Evolutionary conservation across 208 protist genomes (phyloP).

Genomic region (Zelonia costaricensis): DNA sequence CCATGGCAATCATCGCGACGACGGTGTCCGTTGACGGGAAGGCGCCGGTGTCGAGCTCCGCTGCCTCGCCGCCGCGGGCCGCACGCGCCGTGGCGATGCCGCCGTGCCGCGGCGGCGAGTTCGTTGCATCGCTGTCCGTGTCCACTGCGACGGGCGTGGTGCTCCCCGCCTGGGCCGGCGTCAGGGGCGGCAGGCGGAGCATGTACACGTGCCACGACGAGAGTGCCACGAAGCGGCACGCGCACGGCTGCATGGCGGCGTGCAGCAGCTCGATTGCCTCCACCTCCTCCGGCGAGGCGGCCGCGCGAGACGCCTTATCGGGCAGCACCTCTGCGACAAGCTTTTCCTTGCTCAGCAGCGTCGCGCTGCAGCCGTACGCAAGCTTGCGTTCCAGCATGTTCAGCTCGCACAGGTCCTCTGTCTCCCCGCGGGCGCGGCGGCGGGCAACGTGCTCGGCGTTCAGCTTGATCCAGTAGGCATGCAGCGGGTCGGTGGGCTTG

Average conservation of each 20-base stretch:
- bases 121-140: conserved; percentile 11
- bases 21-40: conserved; percentile 28
- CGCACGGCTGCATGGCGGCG: conserved; percentile 35
- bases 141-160: conserved; percentile 1
- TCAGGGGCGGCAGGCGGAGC: conserved; percentile 31
- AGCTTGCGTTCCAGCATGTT: conserved; percentile 71
- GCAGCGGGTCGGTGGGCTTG: conserved; percentile 52
- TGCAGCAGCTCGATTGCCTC: conserved; percentile 28
- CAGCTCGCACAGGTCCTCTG: conserved; percentile 58
- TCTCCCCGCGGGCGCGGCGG: conserved; percentile 35
- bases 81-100: conserved; percentile 8
- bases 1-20: conserved; percentile 47
- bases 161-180: neutral
- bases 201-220: conserved; percentile 45
- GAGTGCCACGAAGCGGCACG: conserved; percentile 63
- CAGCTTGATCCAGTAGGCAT: conserved; percentile 75
- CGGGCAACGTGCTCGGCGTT: conserved; percentile 58
- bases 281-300: conserved; percentile 13
- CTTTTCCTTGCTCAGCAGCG: conserved; percentile 25
- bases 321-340: conserved; percentile 27
- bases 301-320: conserved; percentile 16
- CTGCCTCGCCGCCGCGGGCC: neutral
- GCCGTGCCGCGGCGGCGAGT: neutral
- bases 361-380: conserved; percentile 71
- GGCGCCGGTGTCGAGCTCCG: neutral